Evolutionary conservation across 78 protist species (phyloP), one percentile per base, ranked within the genome.

Genomic region (Polysphondylium violaceum): DNA sequence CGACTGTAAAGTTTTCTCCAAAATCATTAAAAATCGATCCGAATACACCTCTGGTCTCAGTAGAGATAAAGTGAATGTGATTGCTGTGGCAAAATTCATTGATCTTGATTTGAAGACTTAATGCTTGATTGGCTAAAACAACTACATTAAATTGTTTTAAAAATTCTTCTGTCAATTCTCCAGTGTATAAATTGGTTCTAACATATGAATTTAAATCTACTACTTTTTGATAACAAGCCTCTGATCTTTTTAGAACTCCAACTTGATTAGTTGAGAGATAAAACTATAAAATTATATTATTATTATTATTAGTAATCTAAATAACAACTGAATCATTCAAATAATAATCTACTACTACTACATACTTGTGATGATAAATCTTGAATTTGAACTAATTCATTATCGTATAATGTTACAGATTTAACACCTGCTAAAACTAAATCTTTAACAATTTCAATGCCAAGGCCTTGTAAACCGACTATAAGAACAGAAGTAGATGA

Each of bases 381-480:
- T 11, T 31, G 12, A 71, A 95, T 2, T 33, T 33, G 23, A 36
- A 68, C 95, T 0, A 72, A 67, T 36, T 33, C 74, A 23, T 58
- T 19, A 94, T 98, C 99, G 61, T 94, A 92, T n/a, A 99, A 47
- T 11, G 97, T 87, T 31, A 98, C 97, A n/a, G 94, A 65, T 58
- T 94, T 87, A 43, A 98, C 98, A 31, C 99, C 99, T 11, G 96
- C 97, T n/a, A 99, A 97, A 11, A 97, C 88, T 21, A 99, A 64
- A 89, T 99, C 98, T 95, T 99, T 99, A 53, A 99, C 97, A 16
- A 99, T 92, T 87, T 99, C 99, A 2, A 96, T 86, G 41, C 99
- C 99, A n/a, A 98, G 95, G 43, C 99, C 99, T 14, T 33, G 0
- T 25, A 98, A 21, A 36, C 99, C 99, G 58, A 94, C 75, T 12